phyloP scores from a whole-genome alignment of 2,329 filamentous ascomycete species.

The Ophiostoma ips region DNA sequence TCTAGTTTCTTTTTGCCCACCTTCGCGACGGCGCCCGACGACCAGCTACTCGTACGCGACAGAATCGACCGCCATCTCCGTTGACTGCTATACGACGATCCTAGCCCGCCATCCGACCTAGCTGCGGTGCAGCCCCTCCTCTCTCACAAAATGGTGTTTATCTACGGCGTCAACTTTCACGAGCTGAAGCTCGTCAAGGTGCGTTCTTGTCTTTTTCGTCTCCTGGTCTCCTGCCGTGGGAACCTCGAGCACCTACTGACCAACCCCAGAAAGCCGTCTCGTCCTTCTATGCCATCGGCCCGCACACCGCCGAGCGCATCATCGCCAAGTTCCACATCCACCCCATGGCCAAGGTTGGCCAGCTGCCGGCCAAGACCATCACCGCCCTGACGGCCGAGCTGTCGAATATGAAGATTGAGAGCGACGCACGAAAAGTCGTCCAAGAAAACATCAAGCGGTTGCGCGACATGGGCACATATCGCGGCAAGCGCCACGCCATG shows the following conservation, averaged over 20 bases:
- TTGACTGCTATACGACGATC: background rate
- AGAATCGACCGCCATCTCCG: background rate
- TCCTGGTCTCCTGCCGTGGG: background rate
- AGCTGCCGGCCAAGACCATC: constrained; percentile 60
- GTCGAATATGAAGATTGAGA: constrained; percentile 86
- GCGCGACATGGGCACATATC: constrained; percentile 81
- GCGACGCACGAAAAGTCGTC: constrained; percentile 63
- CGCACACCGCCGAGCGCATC: constrained; percentile 53
- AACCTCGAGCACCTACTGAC: background rate
- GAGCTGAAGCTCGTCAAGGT: constrained; percentile 75
- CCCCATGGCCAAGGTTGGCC: constrained; percentile 63
- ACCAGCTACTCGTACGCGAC: background rate
- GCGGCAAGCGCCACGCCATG: constrained; percentile 86
- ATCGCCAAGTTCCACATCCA: constrained; percentile 86
- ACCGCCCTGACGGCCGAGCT: constrained; percentile 74
- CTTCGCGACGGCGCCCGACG: background rate
- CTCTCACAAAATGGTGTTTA: constrained; percentile 49
- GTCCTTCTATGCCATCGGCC: constrained; percentile 75
- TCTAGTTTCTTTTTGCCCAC: no score
- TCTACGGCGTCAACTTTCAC: constrained; percentile 74
- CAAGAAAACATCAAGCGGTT: constrained; percentile 75
- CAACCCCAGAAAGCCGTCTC: constrained; percentile 52
- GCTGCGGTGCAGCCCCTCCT: background rate
- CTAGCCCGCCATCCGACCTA: background rate
- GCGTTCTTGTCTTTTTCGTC: constrained; percentile 20